Evolutionary conservation across 1,139 yeast species (phyloP).

Genomic region (Debaryomyces fabryi): DNA sequence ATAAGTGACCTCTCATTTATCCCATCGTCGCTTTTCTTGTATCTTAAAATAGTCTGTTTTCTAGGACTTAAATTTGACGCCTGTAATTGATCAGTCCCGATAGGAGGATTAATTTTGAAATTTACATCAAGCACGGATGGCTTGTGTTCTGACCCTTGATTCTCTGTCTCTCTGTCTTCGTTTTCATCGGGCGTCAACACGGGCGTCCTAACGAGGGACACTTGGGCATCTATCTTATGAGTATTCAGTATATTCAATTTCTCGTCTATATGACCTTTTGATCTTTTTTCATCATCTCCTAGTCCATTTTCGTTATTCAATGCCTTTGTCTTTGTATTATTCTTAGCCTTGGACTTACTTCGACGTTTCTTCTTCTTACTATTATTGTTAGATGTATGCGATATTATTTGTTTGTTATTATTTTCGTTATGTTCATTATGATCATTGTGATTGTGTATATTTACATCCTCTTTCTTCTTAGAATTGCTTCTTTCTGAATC

Average conservation of each 20-base stretch:
- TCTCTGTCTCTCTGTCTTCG: not conserved
- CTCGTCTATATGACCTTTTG: not conserved
- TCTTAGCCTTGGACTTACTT: conserved; percentile 2
- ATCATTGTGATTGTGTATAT: not conserved
- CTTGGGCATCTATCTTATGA: not conserved
- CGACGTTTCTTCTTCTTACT: conserved; percentile 9
- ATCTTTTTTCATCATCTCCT: not conserved
- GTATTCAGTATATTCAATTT: not conserved
- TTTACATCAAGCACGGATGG: not conserved
- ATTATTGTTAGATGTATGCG: conserved; percentile 1
- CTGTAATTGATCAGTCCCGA: conserved; percentile 1
- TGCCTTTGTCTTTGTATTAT: not conserved
- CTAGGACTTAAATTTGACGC: conserved; percentile 34
- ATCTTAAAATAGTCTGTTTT: conserved; percentile 43
- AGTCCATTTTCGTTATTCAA: not conserved
- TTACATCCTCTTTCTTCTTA: not conserved
- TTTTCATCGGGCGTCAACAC: not conserved
- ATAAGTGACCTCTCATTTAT: conserved; percentile 24
- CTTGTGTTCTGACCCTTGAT: not conserved
- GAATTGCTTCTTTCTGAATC: not conserved
- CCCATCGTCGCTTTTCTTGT: conserved; percentile 36
- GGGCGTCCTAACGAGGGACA: not conserved
- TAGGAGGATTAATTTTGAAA: not conserved
- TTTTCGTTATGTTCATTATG: not conserved
- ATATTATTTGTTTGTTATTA: not conserved